Percentiles rank a stretch among this genome's conserved stretches.
These are phyloP conservation scores for Diaporthe amygdali DNA, from an alignment of 2,329 filamentous ascomycete species.

Conservation along the genomic window DNA sequence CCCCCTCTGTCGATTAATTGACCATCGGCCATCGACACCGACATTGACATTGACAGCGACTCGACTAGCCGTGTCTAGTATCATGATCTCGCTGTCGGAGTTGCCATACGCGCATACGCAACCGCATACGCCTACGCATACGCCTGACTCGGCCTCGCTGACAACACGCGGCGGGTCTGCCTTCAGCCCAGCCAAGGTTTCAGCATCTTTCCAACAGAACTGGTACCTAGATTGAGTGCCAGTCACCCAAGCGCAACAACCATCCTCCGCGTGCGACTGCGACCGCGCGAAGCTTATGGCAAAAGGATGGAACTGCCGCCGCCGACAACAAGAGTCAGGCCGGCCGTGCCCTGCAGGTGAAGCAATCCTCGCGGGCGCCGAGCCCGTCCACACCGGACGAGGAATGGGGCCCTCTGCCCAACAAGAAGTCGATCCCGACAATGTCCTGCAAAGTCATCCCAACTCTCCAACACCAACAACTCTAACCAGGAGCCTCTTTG, in stretches of 20 bases:
- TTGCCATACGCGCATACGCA: no score
- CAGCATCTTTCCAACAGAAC: no score
- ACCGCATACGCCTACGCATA: no score
- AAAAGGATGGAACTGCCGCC: not conserved
- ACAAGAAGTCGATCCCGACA: not conserved
- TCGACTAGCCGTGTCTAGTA: no score
- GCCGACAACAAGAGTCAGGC: not conserved
- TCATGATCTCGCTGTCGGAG: no score
- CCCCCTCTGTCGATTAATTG: not conserved
- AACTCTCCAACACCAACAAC: slow-evolving; percentile 10
- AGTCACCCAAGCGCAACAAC: not conserved
- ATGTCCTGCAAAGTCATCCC: not conserved
- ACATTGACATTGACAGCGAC: not conserved
- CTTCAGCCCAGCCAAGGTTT: no score
- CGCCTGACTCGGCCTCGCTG: no score
- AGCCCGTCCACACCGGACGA: not conserved
- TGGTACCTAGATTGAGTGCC: no score
- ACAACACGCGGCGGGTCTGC: no score
- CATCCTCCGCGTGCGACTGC: not conserved
- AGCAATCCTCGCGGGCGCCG: not conserved
- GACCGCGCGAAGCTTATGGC: not conserved
- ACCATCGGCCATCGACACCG: not conserved
- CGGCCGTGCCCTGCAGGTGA: slow-evolving; percentile 13
- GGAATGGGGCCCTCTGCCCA: not conserved
- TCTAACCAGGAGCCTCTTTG: not conserved